Conservation (phyloP, 2,329 filamentous ascomycete genomes). For the Colletotrichum australisinense region DNA sequence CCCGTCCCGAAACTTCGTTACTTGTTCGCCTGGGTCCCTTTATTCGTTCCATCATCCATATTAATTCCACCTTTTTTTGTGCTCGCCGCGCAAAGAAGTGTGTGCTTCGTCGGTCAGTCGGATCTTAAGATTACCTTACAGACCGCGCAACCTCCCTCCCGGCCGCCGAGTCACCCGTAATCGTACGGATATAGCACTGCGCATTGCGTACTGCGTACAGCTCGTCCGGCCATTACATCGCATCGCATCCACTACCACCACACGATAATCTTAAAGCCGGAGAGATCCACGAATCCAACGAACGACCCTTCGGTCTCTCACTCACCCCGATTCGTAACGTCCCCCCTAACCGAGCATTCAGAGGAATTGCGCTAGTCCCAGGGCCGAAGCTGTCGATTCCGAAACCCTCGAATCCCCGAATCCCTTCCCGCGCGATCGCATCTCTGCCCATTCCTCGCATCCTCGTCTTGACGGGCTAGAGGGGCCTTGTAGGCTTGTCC, state of each 20-base stretch:
- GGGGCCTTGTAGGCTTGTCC: neutral
- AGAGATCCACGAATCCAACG: constrained; percentile 3
- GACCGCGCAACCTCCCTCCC: neutral
- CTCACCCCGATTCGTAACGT: neutral
- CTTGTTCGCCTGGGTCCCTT: neutral
- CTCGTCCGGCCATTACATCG: neutral
- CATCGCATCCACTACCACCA: neutral
- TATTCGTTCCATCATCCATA: constrained; percentile 9
- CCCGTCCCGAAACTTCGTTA: neutral
- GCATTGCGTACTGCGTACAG: no score
- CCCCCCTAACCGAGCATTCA: neutral
- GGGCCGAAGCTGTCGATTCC: neutral
- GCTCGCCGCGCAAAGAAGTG: constrained; percentile 1
- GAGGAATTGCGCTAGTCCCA: neutral
- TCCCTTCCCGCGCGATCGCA: constrained; percentile 18
- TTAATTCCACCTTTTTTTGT: constrained; percentile 2
- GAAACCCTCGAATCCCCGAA: neutral
- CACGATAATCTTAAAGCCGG: neutral
- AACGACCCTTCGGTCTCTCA: neutral
- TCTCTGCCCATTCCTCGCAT: constrained; percentile 25
- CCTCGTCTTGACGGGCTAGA: constrained; percentile 9
- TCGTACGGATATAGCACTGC: neutral
- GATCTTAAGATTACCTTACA: neutral
- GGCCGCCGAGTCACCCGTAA: constrained; percentile 7
- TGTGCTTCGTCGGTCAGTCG: neutral